Evolutionary conservation across 2,329 filamentous ascomycete genomes (phyloP).

Genomic region (Neonectria faginata): DNA sequence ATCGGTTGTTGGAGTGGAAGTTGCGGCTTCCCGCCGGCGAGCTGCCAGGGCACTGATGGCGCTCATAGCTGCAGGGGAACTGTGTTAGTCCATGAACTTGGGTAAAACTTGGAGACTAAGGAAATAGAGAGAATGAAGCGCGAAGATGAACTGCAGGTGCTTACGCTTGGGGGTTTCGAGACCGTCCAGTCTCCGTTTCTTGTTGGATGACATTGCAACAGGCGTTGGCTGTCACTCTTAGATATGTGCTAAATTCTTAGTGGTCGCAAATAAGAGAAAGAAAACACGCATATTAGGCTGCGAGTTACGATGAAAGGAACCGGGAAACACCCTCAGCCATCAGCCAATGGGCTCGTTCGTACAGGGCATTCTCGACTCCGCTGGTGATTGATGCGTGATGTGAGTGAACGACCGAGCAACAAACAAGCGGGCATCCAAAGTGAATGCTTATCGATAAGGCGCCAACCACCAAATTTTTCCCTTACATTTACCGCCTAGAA

Average conservation of each 20-base stretch:
- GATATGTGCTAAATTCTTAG: neutral
- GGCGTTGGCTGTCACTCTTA: neutral
- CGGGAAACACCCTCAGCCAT: too few species aligned
- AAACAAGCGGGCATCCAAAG: neutral
- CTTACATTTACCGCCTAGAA: slow-evolving; percentile 5
- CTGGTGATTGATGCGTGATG: slow-evolving; percentile 9
- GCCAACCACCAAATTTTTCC: slow-evolving; percentile 33
- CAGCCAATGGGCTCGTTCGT: neutral
- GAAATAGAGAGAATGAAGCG: neutral
- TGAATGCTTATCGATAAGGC: slow-evolving; percentile 36
- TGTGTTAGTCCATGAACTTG: slow-evolving; percentile 1
- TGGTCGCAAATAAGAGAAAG: neutral
- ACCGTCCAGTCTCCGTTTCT: slow-evolving; percentile 52
- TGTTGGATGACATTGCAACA: slow-evolving; percentile 46
- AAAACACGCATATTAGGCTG: neutral
- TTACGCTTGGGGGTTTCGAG: slow-evolving; percentile 47
- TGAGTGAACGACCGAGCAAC: neutral
- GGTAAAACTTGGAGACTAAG: neutral
- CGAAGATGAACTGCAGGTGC: slow-evolving; percentile 15
- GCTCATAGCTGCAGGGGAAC: slow-evolving; percentile 43
- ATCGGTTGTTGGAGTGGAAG: slow-evolving; percentile 23
- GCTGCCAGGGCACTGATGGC: slow-evolving; percentile 55
- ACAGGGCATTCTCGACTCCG: neutral
- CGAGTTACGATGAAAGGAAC: neutral
- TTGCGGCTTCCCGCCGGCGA: slow-evolving; percentile 45